These are phyloP conservation scores for Pyrenophora seminiperda DNA, from an alignment of 2,329 filamentous ascomycete species.

Conservation along the genomic window DNA sequence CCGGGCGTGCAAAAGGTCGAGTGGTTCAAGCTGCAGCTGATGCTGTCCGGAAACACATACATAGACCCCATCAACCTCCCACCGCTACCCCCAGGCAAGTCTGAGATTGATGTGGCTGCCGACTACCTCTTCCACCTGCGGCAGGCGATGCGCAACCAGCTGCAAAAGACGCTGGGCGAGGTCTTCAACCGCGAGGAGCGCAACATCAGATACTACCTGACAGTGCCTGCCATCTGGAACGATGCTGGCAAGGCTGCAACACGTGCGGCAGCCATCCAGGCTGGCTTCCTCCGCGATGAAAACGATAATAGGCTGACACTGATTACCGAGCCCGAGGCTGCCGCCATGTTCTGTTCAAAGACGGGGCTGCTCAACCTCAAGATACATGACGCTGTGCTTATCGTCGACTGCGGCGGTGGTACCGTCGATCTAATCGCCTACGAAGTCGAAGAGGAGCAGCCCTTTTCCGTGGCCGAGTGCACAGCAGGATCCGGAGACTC, in stretches of 20 bases:
- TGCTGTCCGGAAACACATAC: constrained; percentile 98
- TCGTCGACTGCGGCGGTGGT: constrained; percentile 97
- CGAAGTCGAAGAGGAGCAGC: constrained; percentile 96
- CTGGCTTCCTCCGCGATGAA: constrained; percentile 93
- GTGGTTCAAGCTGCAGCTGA: constrained; percentile 99
- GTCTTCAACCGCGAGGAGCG: constrained; percentile 98
- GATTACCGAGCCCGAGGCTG: constrained; percentile 94
- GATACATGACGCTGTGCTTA: constrained; percentile 96
- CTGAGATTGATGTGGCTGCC: constrained; percentile 98
- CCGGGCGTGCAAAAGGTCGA: constrained; percentile 98
- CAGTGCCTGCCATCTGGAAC: constrained; percentile 99
- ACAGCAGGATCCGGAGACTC: constrained; percentile 97
- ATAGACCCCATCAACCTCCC: constrained; percentile 99
- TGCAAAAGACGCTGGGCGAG: constrained; percentile 95
- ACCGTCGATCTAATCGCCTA: constrained; percentile 99
- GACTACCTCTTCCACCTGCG: constrained; percentile 98
- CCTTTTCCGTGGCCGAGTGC: constrained; percentile 95
- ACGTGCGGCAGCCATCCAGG: constrained; percentile 92
- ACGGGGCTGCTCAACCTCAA: constrained; percentile 94
- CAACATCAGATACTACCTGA: constrained; percentile 97
- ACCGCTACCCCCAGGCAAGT: constrained; percentile 95
- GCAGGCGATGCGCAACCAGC: constrained; percentile 92
- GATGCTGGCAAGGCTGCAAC: constrained; percentile 98
- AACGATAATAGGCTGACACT: constrained; percentile 96
- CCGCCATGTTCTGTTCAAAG: constrained; percentile 97